A percentile compares a stretch with the other conserved stretches of the same genome.
phyloP scores from a whole-genome alignment of 2,329 filamentous ascomycete genomes.

The Botrytis squamosa region DNA sequence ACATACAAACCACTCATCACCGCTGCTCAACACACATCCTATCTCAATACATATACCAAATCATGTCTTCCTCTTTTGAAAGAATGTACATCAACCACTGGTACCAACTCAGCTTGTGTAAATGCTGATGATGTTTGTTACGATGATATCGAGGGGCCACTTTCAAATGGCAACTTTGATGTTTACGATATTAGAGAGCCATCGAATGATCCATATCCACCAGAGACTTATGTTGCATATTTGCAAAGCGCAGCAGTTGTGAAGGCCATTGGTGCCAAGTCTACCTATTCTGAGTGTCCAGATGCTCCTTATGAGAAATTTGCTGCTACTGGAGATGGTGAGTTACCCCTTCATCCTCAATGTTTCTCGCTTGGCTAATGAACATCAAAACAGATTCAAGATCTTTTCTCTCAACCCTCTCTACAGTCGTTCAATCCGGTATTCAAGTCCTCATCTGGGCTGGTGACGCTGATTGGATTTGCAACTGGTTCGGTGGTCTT shows the following conservation, averaged over 20 bases:
- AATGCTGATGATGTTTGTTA: conserved; percentile 54
- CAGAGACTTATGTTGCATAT: conserved; percentile 44
- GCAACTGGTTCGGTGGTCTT: conserved; percentile 56
- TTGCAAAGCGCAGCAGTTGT: conserved; percentile 42
- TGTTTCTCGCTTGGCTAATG: neutral
- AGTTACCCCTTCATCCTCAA: conserved; percentile 22
- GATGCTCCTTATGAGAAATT: conserved; percentile 43
- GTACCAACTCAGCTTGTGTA: conserved; percentile 78
- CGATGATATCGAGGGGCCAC: conserved; percentile 25
- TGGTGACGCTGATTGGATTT: conserved; percentile 55
- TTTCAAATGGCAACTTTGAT: conserved; percentile 18
- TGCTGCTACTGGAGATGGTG: conserved; percentile 43
- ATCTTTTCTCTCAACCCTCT: conserved; percentile 47
- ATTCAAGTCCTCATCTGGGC: conserved; percentile 54
- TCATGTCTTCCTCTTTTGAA: conserved; percentile 43
- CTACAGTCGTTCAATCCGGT: conserved; percentile 48
- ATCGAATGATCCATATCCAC: conserved; percentile 38
- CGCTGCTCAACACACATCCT: conserved; percentile 36
- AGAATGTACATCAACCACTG: conserved; percentile 49
- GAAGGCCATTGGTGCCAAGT: conserved; percentile 47
- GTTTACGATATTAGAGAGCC: conserved; percentile 25
- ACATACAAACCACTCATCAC: conserved; percentile 45
- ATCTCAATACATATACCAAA: conserved; percentile 40
- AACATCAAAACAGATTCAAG: conserved; percentile 37
- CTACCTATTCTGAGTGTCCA: conserved; percentile 45